Base-by-base conservation (phyloP, 2,329 filamentous ascomycete genomes). In the Curvularia eragrostidis region DNA sequence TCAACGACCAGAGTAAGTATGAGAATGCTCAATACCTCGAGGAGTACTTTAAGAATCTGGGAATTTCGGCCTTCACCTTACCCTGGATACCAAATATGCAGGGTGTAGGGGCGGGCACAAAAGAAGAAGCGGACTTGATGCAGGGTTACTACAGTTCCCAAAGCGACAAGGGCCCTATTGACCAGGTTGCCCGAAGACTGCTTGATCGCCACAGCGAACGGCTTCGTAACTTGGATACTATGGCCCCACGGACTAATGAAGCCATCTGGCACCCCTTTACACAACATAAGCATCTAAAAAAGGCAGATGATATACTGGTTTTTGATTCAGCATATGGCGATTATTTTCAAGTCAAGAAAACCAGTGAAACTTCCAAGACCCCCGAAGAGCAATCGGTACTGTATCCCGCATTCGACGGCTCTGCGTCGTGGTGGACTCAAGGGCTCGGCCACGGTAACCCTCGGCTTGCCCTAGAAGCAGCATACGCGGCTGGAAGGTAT, bases 351-450 rank as follows among this genome's bases (percentile, higher is more conserved):
- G 88, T 87, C 0, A 72, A 70, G 48, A 57, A 66, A 78, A 80
- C 51, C 1, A 10, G 21, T 3, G 70, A 70, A n/a, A 63, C 71
- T 24, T 26, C 57, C 1, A n/a, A 52, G 44, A 53, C 51, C n/a
- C 39, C 62, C 62, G 53, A 58, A 39, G 13, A 65, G 56, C 15
- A 28, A 63, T 66, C 78, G 6, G 69, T 87, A 3, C 76, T 91
- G 0, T 83, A 82, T 44, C 84, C 90, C 1, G 88, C 89, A 0
- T 93, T 95, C 54, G 92, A 96, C 66, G 91, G 89, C 2, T 95
- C 91, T 0, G 91, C 91, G 1, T 94, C 91, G 0, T 96, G 92
- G 91, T 96, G 92, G 91, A 96, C 91, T 0, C 92, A 96, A 75
- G 65, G 91, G 2, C 83, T 96, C 0, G 91, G 92, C 1, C 92